phyloP scores from a whole-genome alignment of 1,284 basidiomycete genomes.

The Chalciporus sp. region DNA sequence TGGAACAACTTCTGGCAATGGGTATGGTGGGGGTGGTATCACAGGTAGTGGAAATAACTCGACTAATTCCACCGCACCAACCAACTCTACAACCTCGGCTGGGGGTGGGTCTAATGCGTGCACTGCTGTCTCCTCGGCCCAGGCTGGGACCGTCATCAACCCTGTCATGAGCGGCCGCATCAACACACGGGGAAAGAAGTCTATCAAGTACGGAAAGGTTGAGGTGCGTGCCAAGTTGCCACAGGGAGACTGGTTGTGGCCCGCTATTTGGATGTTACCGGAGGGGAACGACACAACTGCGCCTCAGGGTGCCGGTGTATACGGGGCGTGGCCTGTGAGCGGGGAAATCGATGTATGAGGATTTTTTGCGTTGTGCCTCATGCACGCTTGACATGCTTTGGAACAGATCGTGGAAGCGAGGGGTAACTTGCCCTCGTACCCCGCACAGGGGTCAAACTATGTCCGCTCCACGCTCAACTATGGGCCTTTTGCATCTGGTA shows the following conservation, averaged over 20 bases:
- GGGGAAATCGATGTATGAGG: conserved; percentile 68
- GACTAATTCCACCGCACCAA: conserved; percentile 23
- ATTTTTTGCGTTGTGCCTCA: not conserved
- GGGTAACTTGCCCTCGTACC: conserved; percentile 65
- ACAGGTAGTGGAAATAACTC: conserved; percentile 24
- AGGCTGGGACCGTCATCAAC: conserved; percentile 71
- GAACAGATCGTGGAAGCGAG: conserved; percentile 71
- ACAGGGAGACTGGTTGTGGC: conserved; percentile 76
- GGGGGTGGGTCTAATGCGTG: conserved; percentile 31
- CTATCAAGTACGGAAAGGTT: conserved; percentile 71
- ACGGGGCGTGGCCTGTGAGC: conserved; percentile 76
- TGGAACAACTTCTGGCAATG: not conserved
- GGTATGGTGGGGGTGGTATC: conserved; percentile 7
- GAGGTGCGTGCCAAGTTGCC: conserved; percentile 57
- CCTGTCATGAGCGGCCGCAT: conserved; percentile 78
- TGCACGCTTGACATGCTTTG: not conserved
- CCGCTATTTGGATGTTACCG: conserved; percentile 84
- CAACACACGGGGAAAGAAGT: conserved; percentile 62
- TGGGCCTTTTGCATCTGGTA: conserved; percentile 51
- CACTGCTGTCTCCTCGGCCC: conserved; percentile 60
- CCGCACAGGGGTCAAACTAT: conserved; percentile 68
- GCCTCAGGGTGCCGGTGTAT: conserved; percentile 41
- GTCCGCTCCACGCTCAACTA: conserved; percentile 78
- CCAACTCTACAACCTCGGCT: conserved; percentile 26
- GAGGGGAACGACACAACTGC: conserved; percentile 42